Conservation (phyloP, 202 grass and related monocot genomes). For the Setaria viridis region DNA sequence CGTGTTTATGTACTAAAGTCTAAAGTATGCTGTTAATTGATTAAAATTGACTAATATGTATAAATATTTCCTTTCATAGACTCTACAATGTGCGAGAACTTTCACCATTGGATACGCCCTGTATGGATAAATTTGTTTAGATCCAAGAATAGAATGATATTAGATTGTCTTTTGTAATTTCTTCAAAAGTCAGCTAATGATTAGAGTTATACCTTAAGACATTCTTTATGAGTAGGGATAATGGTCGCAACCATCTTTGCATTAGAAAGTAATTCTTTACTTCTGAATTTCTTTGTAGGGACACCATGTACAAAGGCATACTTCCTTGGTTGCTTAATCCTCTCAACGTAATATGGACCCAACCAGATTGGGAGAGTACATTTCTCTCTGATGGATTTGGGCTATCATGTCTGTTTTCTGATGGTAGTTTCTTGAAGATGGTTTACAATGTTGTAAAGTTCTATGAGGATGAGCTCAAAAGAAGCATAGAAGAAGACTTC, state of each 20-base stretch:
- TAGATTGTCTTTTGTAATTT: neutral
- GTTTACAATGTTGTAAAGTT: slow-evolving; percentile 9
- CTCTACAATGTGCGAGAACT: neutral
- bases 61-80: neutral
- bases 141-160: neutral
- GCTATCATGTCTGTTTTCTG: slow-evolving; percentile 3
- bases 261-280: neutral
- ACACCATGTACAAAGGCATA: neutral
- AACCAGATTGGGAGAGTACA: slow-evolving; percentile 2
- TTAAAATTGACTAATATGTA: neutral
- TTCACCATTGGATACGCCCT: neutral
- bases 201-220: neutral
- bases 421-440: neutral
- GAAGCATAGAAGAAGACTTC: neutral
- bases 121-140: neutral
- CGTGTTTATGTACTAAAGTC: neutral
- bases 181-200: neutral
- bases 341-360: slow-evolving; percentile 17
- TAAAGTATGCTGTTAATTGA: neutral
- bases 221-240: neutral
- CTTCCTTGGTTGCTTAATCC: neutral
- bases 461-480: slow-evolving; percentile 18
- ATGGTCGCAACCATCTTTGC: neutral
- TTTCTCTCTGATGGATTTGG: slow-evolving; percentile 5
- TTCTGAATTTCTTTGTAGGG: slow-evolving; percentile 5